phyloP scores from a whole-genome alignment of 2,329 filamentous ascomycete genomes.

The Blastomyces silverae region DNA sequence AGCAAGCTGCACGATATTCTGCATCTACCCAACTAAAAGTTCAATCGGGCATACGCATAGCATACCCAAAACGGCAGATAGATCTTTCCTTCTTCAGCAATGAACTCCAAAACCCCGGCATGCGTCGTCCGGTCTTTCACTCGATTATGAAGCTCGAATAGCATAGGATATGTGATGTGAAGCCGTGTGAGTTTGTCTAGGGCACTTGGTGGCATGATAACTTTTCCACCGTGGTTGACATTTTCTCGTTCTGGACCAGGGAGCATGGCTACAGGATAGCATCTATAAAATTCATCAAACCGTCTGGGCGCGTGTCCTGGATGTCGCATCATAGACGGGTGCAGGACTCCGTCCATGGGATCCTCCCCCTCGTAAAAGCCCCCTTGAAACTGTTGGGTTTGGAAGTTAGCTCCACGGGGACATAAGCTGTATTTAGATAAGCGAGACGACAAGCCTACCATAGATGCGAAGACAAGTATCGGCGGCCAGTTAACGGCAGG shows the following conservation, averaged over 20 bases:
- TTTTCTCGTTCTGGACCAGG: conserved; percentile 81
- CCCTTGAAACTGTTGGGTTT: conserved; percentile 36
- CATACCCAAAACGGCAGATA: conserved; percentile 91
- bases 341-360: conserved; percentile 48
- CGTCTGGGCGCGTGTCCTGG: conserved; percentile 53
- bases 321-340: conserved; percentile 46
- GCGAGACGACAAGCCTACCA: background rate
- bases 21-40: background rate
- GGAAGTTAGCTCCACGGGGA: background rate
- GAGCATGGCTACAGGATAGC: conserved; percentile 92
- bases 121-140: conserved; percentile 74
- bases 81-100: conserved; percentile 91
- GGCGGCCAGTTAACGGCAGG: background rate
- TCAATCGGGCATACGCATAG: conserved; percentile 17
- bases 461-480: background rate
- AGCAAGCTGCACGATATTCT: background rate
- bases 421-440: background rate
- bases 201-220: conserved; percentile 91
- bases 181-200: conserved; percentile 93
- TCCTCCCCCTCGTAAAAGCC: conserved; percentile 50
- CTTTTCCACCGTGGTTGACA: conserved; percentile 94
- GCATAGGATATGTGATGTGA: conserved; percentile 94
- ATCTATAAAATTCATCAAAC: conserved; percentile 98
- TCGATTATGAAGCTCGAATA: conserved; percentile 93
- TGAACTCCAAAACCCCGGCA: conserved; percentile 93